Percentiles rank a stretch among this genome's conserved stretches.
Conservation (phyloP, 257 asterid species). For the Dorcoceras hygrometricum region DNA sequence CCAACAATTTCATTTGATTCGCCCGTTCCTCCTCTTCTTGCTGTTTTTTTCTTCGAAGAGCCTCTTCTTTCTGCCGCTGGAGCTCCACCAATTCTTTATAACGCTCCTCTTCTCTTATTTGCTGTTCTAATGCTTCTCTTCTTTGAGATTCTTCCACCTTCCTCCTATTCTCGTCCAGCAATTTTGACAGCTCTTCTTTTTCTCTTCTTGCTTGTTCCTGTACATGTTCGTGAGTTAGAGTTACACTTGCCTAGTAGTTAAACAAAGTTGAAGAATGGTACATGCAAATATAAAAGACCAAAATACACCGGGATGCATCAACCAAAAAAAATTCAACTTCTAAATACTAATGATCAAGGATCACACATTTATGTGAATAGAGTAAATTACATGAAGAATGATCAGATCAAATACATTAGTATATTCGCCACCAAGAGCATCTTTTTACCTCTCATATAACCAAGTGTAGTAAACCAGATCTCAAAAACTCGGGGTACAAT, state of each 20-base stretch:
- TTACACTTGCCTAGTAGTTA: background rate
- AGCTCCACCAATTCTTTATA: constrained; percentile 84
- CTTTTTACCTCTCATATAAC: background rate
- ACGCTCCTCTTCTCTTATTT: constrained; percentile 71
- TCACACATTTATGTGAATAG: background rate
- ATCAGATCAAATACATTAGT: background rate
- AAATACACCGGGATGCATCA: background rate
- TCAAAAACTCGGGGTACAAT: background rate
- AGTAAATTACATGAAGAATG: background rate
- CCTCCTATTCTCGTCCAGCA: constrained; percentile 74
- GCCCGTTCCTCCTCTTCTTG: constrained; percentile 94
- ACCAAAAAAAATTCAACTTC: too few relatives aligned
- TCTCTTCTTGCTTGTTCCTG: constrained; percentile 77
- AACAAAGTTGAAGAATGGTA: background rate
- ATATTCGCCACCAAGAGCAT: background rate
- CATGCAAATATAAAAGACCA: too few relatives aligned
- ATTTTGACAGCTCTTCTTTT: constrained; percentile 73
- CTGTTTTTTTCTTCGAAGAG: constrained; percentile 67
- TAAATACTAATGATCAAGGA: background rate
- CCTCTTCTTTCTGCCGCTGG: constrained; percentile 89
- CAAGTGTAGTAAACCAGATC: background rate
- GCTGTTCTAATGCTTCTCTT: constrained; percentile 80
- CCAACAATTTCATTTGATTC: constrained; percentile 80
- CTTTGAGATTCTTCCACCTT: constrained; percentile 85
- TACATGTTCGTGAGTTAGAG: constrained; percentile 13